Evolutionary conservation across 148 eudicot species (phyloP), one percentile per base, ranked within the genome.

Genomic region (Heliosperma pusillum): DNA sequence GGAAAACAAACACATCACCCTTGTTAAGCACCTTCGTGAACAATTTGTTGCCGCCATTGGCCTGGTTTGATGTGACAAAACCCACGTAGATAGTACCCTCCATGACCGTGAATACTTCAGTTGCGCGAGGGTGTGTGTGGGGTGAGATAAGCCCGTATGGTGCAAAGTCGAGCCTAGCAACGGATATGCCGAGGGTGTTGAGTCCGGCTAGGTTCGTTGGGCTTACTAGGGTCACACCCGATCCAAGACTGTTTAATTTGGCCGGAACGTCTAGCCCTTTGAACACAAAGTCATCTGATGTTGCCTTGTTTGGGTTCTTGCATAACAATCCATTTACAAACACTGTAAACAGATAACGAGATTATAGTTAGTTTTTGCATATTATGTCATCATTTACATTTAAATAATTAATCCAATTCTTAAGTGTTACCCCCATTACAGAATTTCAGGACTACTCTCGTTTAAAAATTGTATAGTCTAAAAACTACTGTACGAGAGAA

Each of bases 51-150:
- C 40, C 58, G 13, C 76, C 69, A 44, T 72, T 59, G 50, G 75
- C 66, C 20, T 57, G 75, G 21, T 72, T 72, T 2, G 75, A 36
- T 3, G 76, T 74, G 7, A 74, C 44, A 9, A 74, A 74, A 13
- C 76, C 76, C 1, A 58, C 76, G 44, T 53, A 67, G 19, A 75
- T 57, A n/a, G 65, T 55, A 15, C 78, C 78, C 33, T 76, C 44
- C 15, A 67, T 1, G 42, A 68, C 79, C 3, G 79, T 76, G 26
- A 76, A 61, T 3, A 76, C 67, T 59, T 76, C 79, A 1, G 73
- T 76, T 58, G 74, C 79, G 10, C 79, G 66, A 24, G 79, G 74
- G 73, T 76, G 79, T 6, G 30, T 24, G 67, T 76, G 79, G 19
- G 73, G 74, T 7, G 79, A n/a, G 13, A 58, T 69, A 7, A 68